Conservation (phyloP, 2,329 filamentous ascomycete genomes). For the Cladosporium colombiae region DNA sequence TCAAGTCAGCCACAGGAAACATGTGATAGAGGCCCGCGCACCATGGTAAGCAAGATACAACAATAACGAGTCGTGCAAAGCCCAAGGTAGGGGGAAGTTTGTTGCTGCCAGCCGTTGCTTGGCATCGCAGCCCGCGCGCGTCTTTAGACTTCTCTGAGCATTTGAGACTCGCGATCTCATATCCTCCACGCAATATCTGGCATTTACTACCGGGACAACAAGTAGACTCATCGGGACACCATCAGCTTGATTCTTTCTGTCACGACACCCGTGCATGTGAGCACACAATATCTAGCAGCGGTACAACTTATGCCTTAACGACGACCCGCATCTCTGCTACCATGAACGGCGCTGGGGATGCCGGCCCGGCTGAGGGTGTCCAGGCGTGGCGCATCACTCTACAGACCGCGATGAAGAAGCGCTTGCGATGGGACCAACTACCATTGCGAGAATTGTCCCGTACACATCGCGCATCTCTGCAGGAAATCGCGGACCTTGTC, state of each 20-base stretch:
- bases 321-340: background rate
- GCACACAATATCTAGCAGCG: background rate
- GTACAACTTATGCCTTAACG: background rate
- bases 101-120: conserved; percentile 1
- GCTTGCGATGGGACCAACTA: conserved; percentile 7
- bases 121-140: background rate
- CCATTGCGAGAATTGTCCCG: conserved; percentile 26
- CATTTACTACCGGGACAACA: background rate
- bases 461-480: conserved; percentile 21
- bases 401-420: background rate
- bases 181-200: background rate
- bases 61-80: background rate
- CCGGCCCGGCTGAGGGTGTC: background rate
- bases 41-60: background rate
- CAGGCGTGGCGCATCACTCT: conserved; percentile 14
- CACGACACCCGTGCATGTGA: background rate
- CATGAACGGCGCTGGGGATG: conserved; percentile 5
- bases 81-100: background rate
- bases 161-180: background rate
- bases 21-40: background rate
- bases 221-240: background rate
- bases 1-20: background rate
- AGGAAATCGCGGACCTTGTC: conserved; percentile 29
- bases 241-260: background rate
- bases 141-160: background rate